Conservation (phyloP, 2,329 filamentous ascomycete genomes). For the Talaromyces piceae region DNA sequence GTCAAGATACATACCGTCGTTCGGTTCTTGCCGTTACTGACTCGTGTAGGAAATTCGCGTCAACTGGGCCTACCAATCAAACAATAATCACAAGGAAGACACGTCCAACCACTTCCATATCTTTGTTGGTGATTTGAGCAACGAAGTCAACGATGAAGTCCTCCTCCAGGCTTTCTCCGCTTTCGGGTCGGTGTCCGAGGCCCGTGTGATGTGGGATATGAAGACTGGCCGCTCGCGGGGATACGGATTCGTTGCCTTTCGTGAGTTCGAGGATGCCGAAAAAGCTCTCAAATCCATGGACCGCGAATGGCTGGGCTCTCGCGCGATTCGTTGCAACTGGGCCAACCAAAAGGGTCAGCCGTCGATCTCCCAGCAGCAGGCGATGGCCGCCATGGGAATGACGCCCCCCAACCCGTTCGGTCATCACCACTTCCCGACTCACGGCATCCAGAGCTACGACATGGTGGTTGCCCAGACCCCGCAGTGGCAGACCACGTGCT, state of each 20-base stretch:
- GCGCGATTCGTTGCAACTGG: constrained; percentile 99
- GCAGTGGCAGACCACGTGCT: constrained; percentile 96
- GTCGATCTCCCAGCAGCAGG: constrained; percentile 94
- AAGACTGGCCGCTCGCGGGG: constrained; percentile 96
- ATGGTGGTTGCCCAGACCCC: constrained; percentile 94
- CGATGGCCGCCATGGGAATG: constrained; percentile 96
- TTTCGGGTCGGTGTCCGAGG: constrained; percentile 92
- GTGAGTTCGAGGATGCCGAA: constrained; percentile 86
- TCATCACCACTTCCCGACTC: constrained; percentile 95
- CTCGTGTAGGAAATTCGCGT: constrained; percentile 81
- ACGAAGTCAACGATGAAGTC: constrained; percentile 97
- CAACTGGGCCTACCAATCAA: constrained; percentile 99
- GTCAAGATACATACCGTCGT: not conserved
- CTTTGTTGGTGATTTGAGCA: constrained; percentile 94
- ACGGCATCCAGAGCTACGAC: constrained; percentile 94
- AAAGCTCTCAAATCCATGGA: constrained; percentile 97
- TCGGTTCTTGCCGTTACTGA: not conserved
- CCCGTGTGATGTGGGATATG: constrained; percentile 99
- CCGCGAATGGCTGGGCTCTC: constrained; percentile 96
- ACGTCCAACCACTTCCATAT: constrained; percentile 98
- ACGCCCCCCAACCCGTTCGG: constrained; percentile 84
- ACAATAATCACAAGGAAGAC: constrained; percentile 88
- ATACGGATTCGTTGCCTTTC: constrained; percentile 96
- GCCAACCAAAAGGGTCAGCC: constrained; percentile 99
- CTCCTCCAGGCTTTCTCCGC: constrained; percentile 89